These are phyloP conservation scores for Zizania latifolia DNA, from an alignment of 176 grass and related monocot genomes.

Conservation along the genomic window DNA sequence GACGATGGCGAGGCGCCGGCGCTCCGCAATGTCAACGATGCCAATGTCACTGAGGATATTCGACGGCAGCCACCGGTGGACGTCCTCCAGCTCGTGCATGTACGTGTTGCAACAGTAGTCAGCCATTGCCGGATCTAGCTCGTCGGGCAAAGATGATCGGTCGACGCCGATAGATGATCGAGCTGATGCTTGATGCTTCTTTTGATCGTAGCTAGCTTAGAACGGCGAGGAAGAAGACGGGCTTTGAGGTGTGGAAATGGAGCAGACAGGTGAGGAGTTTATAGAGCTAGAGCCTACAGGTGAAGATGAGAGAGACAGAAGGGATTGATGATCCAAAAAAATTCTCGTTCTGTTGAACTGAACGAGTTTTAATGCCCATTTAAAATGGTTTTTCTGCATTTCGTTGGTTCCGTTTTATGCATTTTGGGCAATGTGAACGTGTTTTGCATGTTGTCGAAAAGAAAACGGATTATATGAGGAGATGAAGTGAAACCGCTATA, in stretches of 20 bases:
- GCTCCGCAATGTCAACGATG: neutral
- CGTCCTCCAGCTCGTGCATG: neutral
- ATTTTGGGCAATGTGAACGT: neutral
- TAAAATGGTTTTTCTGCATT: neutral
- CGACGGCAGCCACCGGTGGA: neutral
- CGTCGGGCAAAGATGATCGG: neutral
- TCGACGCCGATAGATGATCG: neutral
- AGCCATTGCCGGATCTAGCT: constrained; percentile 4
- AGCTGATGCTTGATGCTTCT: neutral
- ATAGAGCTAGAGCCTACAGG: neutral
- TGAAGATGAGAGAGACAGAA: neutral
- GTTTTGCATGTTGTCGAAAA: neutral
- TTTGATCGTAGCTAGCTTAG: neutral
- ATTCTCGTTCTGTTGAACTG: too few relatives aligned
- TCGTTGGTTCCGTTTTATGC: neutral
- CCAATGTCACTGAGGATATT: neutral
- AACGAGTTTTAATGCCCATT: neutral
- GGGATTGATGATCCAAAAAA: too few relatives aligned
- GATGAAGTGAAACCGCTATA: neutral
- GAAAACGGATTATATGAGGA: neutral
- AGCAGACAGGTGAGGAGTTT: neutral
- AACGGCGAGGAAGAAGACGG: neutral
- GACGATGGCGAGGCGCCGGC: neutral
- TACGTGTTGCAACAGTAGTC: neutral
- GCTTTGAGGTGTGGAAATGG: neutral